A percentile compares a stretch with the other conserved stretches of the same genome.
phyloP scores from a whole-genome alignment of 345 rosid genomes.

The thale cress (Arabidopsis thaliana) region DNA sequence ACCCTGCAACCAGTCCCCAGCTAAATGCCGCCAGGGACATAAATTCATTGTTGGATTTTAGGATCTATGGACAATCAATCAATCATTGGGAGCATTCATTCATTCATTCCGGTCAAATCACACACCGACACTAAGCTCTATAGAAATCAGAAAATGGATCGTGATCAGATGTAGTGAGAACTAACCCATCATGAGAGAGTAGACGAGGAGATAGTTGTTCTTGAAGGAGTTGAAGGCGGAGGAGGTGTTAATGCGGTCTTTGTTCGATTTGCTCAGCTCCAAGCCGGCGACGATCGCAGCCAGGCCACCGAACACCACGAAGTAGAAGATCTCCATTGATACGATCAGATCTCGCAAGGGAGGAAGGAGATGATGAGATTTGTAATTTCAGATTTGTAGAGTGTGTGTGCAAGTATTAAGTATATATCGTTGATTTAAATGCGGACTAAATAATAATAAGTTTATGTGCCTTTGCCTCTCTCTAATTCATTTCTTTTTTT shows the following conservation, averaged over 20 bases:
- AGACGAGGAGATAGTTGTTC: constrained; percentile 72
- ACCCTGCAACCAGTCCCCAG: constrained; percentile 81
- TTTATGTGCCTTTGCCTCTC: too few relatives aligned
- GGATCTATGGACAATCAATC: not conserved
- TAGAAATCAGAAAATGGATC: not conserved
- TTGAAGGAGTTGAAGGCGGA: constrained; percentile 72
- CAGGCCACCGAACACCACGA: constrained; percentile 60
- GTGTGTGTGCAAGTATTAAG: not conserved
- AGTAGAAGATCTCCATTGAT: constrained; percentile 68
- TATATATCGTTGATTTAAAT: too few relatives aligned
- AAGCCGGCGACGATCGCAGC: constrained; percentile 57
- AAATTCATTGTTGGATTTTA: not conserved
- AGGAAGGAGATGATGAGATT: constrained; percentile 5
- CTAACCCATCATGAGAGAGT: constrained; percentile 85
- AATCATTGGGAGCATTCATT: constrained; percentile 3
- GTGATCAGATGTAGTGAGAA: not conserved
- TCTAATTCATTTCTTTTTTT: too few relatives aligned
- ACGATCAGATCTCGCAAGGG: constrained; percentile 16
- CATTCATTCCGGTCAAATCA: constrained; percentile 23
- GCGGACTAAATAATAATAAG: too few relatives aligned
- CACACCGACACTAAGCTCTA: constrained; percentile 9
- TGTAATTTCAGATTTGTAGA: constrained; percentile 20
- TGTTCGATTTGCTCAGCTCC: constrained; percentile 70
- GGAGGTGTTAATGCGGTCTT: constrained; percentile 64
- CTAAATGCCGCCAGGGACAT: constrained; percentile 25